phyloP scores from a whole-genome alignment of 176 grass and related monocot genomes.

The Zoysia pacifica region DNA sequence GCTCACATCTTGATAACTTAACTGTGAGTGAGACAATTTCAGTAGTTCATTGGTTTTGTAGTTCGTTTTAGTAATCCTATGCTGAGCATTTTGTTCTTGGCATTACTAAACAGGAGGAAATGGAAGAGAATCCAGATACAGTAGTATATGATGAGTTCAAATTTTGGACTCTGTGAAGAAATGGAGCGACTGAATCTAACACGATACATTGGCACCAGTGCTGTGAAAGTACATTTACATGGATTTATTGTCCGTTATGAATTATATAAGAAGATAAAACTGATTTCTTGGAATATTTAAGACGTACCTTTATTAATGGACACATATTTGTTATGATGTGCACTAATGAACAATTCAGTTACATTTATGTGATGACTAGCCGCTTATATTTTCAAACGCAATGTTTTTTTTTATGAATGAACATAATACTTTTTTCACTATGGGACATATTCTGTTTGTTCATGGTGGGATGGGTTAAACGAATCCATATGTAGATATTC shows the following conservation, averaged over 20 bases:
- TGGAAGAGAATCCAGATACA: slow-evolving; percentile 82
- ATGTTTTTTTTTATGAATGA: slow-evolving; percentile 7
- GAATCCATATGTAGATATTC: neutral
- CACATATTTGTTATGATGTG: slow-evolving; percentile 6
- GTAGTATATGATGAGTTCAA: slow-evolving; percentile 78
- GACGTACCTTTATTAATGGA: neutral
- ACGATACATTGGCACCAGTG: slow-evolving; percentile 64
- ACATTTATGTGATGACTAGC: neutral
- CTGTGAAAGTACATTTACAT: slow-evolving; percentile 70
- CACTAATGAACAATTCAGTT: neutral
- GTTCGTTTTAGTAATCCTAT: neutral
- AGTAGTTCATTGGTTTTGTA: neutral
- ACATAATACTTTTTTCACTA: slow-evolving; percentile 10
- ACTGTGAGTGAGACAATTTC: slow-evolving; percentile 52
- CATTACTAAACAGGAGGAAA: slow-evolving; percentile 73
- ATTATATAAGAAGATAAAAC: slow-evolving; percentile 85
- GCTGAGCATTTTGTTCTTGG: slow-evolving; percentile 5
- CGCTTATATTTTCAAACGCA: slow-evolving; percentile 17
- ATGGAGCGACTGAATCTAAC: slow-evolving; percentile 80
- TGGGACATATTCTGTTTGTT: slow-evolving; percentile 12
- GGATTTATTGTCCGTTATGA: slow-evolving; percentile 72
- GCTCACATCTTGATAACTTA: slow-evolving; percentile 92
- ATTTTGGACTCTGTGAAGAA: slow-evolving; percentile 83
- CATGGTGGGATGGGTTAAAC: neutral
- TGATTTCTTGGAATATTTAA: neutral